These are phyloP conservation scores for Obba rivulosa DNA, from an alignment of 768 basidiomycete genomes.

Conservation along the genomic window DNA sequence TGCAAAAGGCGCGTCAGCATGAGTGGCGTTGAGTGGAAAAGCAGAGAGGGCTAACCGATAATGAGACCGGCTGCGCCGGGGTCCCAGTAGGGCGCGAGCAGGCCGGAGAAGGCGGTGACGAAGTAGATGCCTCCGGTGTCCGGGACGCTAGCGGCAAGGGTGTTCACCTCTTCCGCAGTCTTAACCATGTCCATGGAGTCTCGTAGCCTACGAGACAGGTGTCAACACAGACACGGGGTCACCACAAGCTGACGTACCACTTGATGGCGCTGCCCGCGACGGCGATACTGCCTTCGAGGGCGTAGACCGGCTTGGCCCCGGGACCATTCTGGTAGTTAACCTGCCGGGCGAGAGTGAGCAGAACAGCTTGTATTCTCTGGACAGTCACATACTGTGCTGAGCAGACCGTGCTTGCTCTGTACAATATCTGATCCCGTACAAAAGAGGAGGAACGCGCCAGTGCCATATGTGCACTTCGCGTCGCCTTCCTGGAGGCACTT, in stretches of 20 bases:
- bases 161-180: slow-evolving; percentile 79
- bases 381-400: slow-evolving; percentile 68
- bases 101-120: slow-evolving; percentile 93
- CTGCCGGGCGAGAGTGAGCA: slow-evolving; percentile 30
- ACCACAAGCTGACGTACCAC: slow-evolving; percentile 43
- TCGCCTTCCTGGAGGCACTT: slow-evolving; percentile 89
- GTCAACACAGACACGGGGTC: background rate
- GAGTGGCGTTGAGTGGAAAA: background rate
- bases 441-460: slow-evolving; percentile 94
- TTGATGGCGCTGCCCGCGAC: slow-evolving; percentile 96
- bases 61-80: slow-evolving; percentile 81
- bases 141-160: slow-evolving; percentile 67
- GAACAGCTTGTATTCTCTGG: background rate
- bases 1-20: slow-evolving; percentile 17
- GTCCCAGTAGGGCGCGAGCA: slow-evolving; percentile 98
- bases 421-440: slow-evolving; percentile 88
- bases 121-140: slow-evolving; percentile 92
- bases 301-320: slow-evolving; percentile 76
- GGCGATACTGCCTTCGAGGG: slow-evolving; percentile 91
- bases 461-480: slow-evolving; percentile 98
- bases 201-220: slow-evolving; percentile 54
- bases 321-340: slow-evolving; percentile 88
- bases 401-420: slow-evolving; percentile 76
- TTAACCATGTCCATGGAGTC: slow-evolving; percentile 85
- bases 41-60: slow-evolving; percentile 47